Evolutionary conservation across 768 basidiomycete genomes (phyloP).

Genomic region (Antrodiella citrinella): DNA sequence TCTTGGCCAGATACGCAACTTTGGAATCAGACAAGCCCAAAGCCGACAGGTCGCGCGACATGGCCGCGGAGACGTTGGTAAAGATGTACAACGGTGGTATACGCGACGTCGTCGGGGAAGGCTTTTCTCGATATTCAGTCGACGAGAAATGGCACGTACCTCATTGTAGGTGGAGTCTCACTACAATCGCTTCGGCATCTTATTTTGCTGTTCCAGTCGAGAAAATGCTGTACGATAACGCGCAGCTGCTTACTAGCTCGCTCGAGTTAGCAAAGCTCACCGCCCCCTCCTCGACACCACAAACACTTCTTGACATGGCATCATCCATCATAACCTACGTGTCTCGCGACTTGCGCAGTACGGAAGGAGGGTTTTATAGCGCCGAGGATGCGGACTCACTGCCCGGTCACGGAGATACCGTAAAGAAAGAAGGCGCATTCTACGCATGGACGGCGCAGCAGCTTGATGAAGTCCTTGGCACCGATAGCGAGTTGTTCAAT

Average conservation of each 20-base stretch:
- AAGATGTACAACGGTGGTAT: conserved; percentile 27
- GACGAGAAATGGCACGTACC: conserved; percentile 34
- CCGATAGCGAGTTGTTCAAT: conserved; percentile 22
- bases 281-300: conserved; percentile 3
- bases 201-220: conserved; percentile 19
- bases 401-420: conserved; percentile 18
- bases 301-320: conserved; percentile 20
- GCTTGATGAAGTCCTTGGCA: conserved; percentile 25
- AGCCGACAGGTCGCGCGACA: conserved; percentile 13
- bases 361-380: conserved; percentile 28
- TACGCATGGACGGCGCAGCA: conserved; percentile 29
- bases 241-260: conserved; percentile 23
- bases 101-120: conserved; percentile 32
- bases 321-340: conserved; percentile 27
- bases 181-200: not conserved
- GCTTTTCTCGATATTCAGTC: conserved; percentile 32
- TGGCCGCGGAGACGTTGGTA: conserved; percentile 16
- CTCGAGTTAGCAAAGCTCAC: conserved; percentile 17
- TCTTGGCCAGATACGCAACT: conserved; percentile 17
- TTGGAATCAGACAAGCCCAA: not conserved
- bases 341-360: conserved; percentile 24
- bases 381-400: conserved; percentile 36
- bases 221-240: conserved; percentile 33
- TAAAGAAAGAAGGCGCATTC: conserved; percentile 30
- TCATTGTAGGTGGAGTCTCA: conserved; percentile 23